phyloP scores from a whole-genome alignment of 345 rosid genomes.

The Hibiscus tridactylites region DNA sequence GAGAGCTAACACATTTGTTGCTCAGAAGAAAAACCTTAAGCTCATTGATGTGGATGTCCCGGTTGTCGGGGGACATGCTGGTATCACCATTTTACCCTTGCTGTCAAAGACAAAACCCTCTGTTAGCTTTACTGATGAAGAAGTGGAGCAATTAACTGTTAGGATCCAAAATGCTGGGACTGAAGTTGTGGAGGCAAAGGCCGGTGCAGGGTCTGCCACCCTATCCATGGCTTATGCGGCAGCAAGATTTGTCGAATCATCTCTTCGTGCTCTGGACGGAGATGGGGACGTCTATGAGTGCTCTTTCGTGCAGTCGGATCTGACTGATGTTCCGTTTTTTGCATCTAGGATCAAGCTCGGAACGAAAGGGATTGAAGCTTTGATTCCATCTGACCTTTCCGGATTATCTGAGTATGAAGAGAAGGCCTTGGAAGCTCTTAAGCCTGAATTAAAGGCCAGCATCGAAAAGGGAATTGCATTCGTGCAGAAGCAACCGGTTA shows the following conservation, averaged over 20 bases:
- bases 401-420: slow-evolving; percentile 73
- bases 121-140: slow-evolving; percentile 63
- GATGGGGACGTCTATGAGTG: slow-evolving; percentile 87
- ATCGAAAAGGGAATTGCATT: slow-evolving; percentile 80
- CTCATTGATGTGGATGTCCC: slow-evolving; percentile 92
- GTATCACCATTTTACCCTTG: slow-evolving; percentile 81
- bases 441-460: slow-evolving; percentile 73
- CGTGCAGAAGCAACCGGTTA: slow-evolving; percentile 49
- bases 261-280: slow-evolving; percentile 90
- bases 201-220: slow-evolving; percentile 95
- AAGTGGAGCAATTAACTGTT: slow-evolving; percentile 60
- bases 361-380: slow-evolving; percentile 71
- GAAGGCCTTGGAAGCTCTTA: slow-evolving; percentile 74
- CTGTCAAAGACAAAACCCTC: slow-evolving; percentile 75
- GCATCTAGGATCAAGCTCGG: slow-evolving; percentile 87
- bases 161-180: slow-evolving; percentile 94
- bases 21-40: slow-evolving; percentile 78
- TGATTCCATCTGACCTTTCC: slow-evolving; percentile 59
- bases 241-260: slow-evolving; percentile 92
- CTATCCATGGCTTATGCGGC: slow-evolving; percentile 97
- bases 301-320: slow-evolving; percentile 60
- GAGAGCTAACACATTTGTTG: slow-evolving; percentile 85
- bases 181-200: slow-evolving; percentile 96
- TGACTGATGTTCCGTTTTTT: slow-evolving; percentile 79
- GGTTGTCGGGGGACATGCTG: slow-evolving; percentile 93